Conservation (phyloP, 176 grass and related monocot species). For the Oropetium thomaeum region DNA sequence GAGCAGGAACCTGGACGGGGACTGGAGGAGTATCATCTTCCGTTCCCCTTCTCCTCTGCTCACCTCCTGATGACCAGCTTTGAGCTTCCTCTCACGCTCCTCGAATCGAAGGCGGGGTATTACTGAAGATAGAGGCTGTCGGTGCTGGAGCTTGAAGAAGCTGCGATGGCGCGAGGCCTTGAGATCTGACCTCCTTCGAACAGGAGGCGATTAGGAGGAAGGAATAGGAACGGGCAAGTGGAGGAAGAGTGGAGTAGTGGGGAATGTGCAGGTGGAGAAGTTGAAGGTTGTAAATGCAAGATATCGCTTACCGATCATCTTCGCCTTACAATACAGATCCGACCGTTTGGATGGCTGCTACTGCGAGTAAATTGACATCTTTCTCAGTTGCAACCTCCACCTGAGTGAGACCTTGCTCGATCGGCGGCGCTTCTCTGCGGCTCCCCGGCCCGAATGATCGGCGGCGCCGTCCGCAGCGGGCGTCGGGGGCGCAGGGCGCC, state of each 20-base stretch:
- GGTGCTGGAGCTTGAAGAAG: neutral
- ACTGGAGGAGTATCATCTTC: constrained; percentile 94
- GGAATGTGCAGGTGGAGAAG: neutral
- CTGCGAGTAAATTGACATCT: neutral
- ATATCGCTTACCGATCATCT: neutral
- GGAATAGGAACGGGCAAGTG: neutral
- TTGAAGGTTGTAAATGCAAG: neutral
- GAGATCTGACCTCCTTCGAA: constrained; percentile 7
- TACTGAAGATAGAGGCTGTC: neutral
- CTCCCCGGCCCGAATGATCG: constrained; percentile 21
- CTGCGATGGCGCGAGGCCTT: constrained; percentile 5
- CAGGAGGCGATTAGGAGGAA: constrained; percentile 26
- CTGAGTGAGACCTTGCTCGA: neutral
- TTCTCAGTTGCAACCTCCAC: neutral
- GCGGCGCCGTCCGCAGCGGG: constrained; percentile 39
- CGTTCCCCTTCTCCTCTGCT: constrained; percentile 8
- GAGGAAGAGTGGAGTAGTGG: neutral
- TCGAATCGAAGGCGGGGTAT: neutral
- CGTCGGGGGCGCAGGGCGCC: constrained; percentile 42
- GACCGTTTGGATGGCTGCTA: neutral
- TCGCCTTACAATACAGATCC: neutral
- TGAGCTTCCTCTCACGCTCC: neutral
- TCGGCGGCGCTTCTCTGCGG: neutral
- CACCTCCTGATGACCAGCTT: constrained; percentile 13
- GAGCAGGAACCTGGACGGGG: constrained; percentile 90